Conservation (phyloP, 1,139 yeast species). For the Suhomyces coccinellae region DNA sequence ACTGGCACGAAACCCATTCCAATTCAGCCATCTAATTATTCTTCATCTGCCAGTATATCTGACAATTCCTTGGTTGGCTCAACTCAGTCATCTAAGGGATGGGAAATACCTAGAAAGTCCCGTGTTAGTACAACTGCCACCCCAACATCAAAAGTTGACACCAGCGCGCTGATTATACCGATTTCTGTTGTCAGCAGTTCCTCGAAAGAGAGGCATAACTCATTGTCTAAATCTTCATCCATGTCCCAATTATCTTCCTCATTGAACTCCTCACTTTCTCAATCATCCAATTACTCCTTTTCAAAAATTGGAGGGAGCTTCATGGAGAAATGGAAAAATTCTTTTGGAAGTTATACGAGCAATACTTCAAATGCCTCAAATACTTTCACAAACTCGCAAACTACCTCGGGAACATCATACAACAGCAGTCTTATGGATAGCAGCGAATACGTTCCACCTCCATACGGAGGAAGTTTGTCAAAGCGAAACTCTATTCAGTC, state of each 20-base stretch:
- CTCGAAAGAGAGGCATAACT: conserved; percentile 12
- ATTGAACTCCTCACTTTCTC: conserved; percentile 37
- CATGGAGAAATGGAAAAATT: conserved; percentile 48
- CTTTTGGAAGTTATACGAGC: conserved; percentile 23
- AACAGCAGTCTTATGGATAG: conserved; percentile 8
- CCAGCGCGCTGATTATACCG: conserved; percentile 25
- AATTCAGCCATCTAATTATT: conserved; percentile 20
- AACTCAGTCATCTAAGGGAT: conserved; percentile 35
- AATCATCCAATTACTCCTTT: conserved; percentile 41
- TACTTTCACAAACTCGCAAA: conserved; percentile 4
- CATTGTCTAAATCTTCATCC: conserved; percentile 40
- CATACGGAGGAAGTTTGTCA: conserved; percentile 21
- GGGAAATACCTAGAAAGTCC: conserved; percentile 47
- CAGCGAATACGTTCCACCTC: conserved; percentile 20
- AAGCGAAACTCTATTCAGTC: conserved; percentile 33
- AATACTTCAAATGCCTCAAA: conserved; percentile 9
- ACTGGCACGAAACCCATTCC: conserved; percentile 29
- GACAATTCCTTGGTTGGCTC: conserved; percentile 32
- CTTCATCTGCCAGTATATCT: conserved; percentile 25
- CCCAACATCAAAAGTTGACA: conserved; percentile 15
- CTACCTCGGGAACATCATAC: conserved; percentile 6
- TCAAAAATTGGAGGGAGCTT: conserved; percentile 47
- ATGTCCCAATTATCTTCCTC: conserved; percentile 48
- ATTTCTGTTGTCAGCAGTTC: conserved; percentile 21
- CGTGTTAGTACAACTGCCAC: conserved; percentile 21